A percentile compares a stretch with the other conserved stretches of the same genome.
Evolutionary conservation across 2,329 filamentous ascomycete species (phyloP).

Genomic region (Epichloe uncinata): DNA sequence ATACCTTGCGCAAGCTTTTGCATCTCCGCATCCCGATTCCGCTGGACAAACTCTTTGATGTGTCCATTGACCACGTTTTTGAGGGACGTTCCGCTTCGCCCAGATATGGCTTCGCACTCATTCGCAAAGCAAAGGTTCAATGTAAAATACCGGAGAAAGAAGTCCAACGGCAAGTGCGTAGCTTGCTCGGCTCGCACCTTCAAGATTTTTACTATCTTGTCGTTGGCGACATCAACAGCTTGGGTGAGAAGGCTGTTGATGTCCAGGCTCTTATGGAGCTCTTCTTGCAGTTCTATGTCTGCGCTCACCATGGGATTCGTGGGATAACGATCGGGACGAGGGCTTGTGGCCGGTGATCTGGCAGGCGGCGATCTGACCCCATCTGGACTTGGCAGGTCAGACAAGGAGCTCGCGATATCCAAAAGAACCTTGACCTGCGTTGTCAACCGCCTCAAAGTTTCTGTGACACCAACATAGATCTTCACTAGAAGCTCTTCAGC

Average conservation of each 20-base stretch:
- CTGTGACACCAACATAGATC: conserved; percentile 78
- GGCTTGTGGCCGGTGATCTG: conserved; percentile 40
- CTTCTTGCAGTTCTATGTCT: conserved; percentile 48
- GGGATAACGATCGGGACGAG: conserved; percentile 23
- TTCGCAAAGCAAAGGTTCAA: conserved; percentile 74
- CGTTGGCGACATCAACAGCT: conserved; percentile 68
- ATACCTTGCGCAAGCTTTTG: conserved; percentile 63
- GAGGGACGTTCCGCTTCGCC: conserved; percentile 59
- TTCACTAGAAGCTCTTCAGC: conserved; percentile 71
- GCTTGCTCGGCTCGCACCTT: conserved; percentile 67
- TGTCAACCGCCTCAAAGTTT: conserved; percentile 71
- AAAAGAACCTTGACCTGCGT: conserved; percentile 91
- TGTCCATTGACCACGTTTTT: conserved; percentile 72
- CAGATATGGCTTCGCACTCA: conserved; percentile 75
- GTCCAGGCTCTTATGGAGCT: conserved; percentile 64
- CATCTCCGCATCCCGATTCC: conserved; percentile 57
- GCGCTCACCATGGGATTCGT: conserved; percentile 11
- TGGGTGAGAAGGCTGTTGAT: conserved; percentile 66
- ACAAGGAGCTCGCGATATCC: conserved; percentile 73
- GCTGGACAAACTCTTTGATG: conserved; percentile 66
- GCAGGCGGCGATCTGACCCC: conserved; percentile 34
- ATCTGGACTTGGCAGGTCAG: conserved; percentile 25
- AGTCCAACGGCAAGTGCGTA: conserved; percentile 49
- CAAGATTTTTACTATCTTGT: conserved; percentile 61
- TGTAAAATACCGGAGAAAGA: conserved; percentile 71